These are phyloP conservation scores for Pseudoscleropodium purum DNA, from an alignment of 225 moss, liverwort and hornwort genomes.

Conservation along the genomic window DNA sequence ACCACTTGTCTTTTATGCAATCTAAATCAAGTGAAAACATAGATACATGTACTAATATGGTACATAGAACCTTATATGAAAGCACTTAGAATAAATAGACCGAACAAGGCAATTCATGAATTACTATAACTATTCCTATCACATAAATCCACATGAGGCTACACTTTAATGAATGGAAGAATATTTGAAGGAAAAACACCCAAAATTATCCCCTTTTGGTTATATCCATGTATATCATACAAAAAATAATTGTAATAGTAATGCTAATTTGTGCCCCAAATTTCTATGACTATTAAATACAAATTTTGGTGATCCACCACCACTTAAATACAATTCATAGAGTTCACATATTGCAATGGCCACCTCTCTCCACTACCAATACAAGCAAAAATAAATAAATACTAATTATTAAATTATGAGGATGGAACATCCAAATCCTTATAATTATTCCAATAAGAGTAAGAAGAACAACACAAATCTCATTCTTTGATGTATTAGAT, in stretches of 20 bases:
- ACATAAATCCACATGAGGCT: background rate
- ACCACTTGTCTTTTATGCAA: background rate
- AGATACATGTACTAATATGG: no score
- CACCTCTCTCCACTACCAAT: rapidly evolving
- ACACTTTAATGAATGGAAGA: background rate
- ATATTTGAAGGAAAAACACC: background rate
- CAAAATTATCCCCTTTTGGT: background rate
- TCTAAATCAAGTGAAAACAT: no score
- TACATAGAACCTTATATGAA: no score
- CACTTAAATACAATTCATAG: background rate
- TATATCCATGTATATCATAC: background rate
- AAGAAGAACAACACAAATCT: background rate
- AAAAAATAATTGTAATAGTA: background rate
- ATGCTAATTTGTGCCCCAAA: background rate
- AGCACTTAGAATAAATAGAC: no score
- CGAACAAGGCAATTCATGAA: rapidly evolving
- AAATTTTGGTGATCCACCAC: background rate
- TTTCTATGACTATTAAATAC: background rate
- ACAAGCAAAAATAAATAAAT: background rate
- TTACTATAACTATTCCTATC: background rate
- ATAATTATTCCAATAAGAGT: rapidly evolving
- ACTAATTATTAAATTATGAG: background rate
- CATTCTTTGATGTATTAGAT: background rate
- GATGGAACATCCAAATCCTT: background rate
- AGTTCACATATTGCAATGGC: background rate